Evolutionary conservation across 2,329 filamentous ascomycete genomes (phyloP).

Genomic region (Ophiostoma pallidulum): DNA sequence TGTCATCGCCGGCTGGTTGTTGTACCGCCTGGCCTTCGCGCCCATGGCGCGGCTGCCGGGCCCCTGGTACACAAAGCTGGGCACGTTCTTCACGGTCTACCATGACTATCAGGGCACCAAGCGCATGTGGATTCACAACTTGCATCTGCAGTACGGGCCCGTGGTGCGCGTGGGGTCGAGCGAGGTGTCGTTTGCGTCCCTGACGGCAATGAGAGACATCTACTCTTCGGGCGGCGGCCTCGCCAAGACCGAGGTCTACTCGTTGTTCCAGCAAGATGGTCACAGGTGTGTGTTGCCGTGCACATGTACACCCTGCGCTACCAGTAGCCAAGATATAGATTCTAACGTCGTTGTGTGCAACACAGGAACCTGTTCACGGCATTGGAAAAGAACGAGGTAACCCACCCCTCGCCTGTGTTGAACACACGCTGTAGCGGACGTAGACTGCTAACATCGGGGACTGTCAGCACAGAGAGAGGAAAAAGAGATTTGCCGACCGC

Average conservation of each 20-base stretch:
- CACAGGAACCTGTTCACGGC: constrained; percentile 9
- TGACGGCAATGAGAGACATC: constrained; percentile 3
- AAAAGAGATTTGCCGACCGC: constrained; percentile 4
- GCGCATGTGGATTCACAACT: constrained; percentile 9
- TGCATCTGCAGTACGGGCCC: constrained; percentile 9
- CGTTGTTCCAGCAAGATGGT: constrained; percentile 7
- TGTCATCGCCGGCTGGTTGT: neutral
- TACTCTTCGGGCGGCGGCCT: constrained; percentile 5
- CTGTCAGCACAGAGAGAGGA: constrained; percentile 7
- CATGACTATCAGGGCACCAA: constrained; percentile 7
- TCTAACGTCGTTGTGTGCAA: neutral
- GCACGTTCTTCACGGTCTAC: neutral
- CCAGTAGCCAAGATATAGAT: too few species aligned
- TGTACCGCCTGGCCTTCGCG: constrained; percentile 1
- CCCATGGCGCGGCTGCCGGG: constrained; percentile 3
- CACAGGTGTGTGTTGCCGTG: neutral
- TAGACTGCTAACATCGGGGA: neutral
- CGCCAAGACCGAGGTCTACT: constrained; percentile 10
- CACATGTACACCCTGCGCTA: too few species aligned
- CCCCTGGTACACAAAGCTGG: constrained; percentile 9
- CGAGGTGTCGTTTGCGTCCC: constrained; percentile 9
- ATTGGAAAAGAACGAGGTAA: constrained; percentile 4
- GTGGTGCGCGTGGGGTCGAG: constrained; percentile 7
- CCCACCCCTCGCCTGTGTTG: neutral
- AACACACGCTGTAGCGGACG: neutral